These are phyloP conservation scores for Hymenoscyphus linearis DNA, from an alignment of 2,329 filamentous ascomycete genomes.

Conservation along the genomic window DNA sequence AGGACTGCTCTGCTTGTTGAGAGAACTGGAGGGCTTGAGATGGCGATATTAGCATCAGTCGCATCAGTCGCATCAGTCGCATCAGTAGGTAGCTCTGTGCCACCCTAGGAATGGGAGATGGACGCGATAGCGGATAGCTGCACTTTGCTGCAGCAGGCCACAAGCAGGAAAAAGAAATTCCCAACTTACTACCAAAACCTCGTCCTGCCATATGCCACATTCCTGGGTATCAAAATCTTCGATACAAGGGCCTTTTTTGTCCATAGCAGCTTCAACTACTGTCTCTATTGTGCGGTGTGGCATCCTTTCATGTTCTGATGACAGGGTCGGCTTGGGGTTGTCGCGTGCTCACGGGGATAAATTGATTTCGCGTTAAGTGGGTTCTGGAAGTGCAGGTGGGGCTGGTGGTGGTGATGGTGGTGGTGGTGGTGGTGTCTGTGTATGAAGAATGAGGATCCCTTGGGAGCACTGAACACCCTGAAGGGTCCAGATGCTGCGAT, in stretches of 20 bases:
- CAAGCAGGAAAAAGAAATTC: neutral
- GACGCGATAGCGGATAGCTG: neutral
- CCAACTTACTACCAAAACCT: conserved; percentile 19
- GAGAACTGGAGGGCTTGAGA: neutral
- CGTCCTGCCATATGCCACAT: conserved; percentile 10
- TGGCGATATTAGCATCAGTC: neutral
- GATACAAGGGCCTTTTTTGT: conserved; percentile 2
- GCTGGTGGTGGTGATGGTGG: neutral
- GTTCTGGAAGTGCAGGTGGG: neutral
- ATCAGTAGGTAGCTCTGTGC: neutral
- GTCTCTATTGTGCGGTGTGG: neutral
- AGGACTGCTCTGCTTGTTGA: neutral
- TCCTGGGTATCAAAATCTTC: conserved; percentile 19
- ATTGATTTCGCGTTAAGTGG: neutral
- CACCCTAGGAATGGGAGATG: neutral
- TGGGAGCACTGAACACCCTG: neutral
- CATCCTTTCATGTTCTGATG: neutral
- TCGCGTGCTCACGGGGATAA: neutral
- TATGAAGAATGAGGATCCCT: neutral
- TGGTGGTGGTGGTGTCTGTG: neutral
- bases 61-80: neutral
- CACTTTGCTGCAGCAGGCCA: neutral
- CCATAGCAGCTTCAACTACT: conserved; percentile 9
- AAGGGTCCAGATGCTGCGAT: no score
- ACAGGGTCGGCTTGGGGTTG: neutral